Base-by-base conservation (phyloP, 306 rosid genomes). In the Begonia fuchsioides region DNA sequence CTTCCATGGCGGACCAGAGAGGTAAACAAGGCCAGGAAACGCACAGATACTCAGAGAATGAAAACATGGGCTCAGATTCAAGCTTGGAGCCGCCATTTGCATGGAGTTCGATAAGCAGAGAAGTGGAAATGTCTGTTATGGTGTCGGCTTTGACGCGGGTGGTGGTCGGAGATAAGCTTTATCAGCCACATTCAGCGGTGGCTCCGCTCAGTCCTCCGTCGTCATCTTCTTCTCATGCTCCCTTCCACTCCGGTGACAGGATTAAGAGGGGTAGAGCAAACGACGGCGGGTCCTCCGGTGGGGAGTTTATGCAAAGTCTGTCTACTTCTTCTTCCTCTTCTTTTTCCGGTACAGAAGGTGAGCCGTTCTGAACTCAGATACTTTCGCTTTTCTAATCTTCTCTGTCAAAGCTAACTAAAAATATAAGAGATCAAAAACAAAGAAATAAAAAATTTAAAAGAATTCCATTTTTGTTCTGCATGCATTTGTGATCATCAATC, bases 131-230 rank as follows among this genome's bases (percentile, higher is more conserved):
- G 68, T 55, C 59, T 1, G 68, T 49, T 4, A 73, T 73, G 68
- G 74, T 73, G 9, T 68, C 71, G 32, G 75, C 75, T 49, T 20
- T 73, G 39, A 60, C 65, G 3, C 65, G 62, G 9, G 79, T 73
- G 8, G 66, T 73, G 26, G 47, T 68, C 11, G 79, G 79, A 12
- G 51, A 48, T 3, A 44, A 57, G 44, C 18, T 44, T 51, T 13
- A 35, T 41, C 15, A 38, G 12, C 8, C 38, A 45, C 16, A 6
- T 8, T 46, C 12, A 13, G 20, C 8, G 10, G 54, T 9, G 11
- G 15, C 60, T 13, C 8, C 14, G 3, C 43, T 12, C 38, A 35
- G 13, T 47, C 43, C 59, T 15, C 48, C 39, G 12, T 35, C n/a
- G 19, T 13, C 54, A 11, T 65, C 59, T 2, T 50, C 43, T 12